Percentiles rank a stretch among this genome's conserved stretches.
These are phyloP conservation scores for Candida sanyaensis DNA, from an alignment of 1,139 yeast species.

Conservation along the genomic window DNA sequence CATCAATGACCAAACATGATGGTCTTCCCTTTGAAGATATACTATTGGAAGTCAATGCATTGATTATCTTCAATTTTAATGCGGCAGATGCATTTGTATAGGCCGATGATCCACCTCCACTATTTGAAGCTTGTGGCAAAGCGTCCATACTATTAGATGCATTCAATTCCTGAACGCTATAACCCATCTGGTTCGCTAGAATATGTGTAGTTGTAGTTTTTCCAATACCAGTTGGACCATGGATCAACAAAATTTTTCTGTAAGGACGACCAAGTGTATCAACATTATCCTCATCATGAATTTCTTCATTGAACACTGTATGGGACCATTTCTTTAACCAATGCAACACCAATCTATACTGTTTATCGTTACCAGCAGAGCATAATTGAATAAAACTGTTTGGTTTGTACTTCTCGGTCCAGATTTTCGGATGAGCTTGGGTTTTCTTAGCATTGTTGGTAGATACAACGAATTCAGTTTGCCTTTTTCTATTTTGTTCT, in stretches of 20 bases:
- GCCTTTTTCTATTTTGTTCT: slow-evolving; percentile 17
- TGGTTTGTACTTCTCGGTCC: slow-evolving; percentile 91
- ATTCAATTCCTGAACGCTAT: slow-evolving; percentile 78
- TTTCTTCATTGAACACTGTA: slow-evolving; percentile 56
- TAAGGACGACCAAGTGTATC: slow-evolving; percentile 74
- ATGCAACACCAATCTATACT: slow-evolving; percentile 66
- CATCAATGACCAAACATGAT: slow-evolving; percentile 82
- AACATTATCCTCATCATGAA: slow-evolving; percentile 17
- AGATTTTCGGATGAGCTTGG: slow-evolving; percentile 29
- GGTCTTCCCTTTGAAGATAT: slow-evolving; percentile 61
- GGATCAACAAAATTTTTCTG: slow-evolving; percentile 68
- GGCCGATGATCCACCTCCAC: slow-evolving; percentile 6
- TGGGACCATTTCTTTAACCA: slow-evolving; percentile 87
- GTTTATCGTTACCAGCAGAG: slow-evolving; percentile 79
- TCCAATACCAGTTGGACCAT: slow-evolving; percentile 97
- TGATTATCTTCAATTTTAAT: slow-evolving; percentile 54
- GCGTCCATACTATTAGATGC: slow-evolving; percentile 73
- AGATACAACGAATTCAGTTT: slow-evolving; percentile 3
- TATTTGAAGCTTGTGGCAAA: slow-evolving; percentile 25
- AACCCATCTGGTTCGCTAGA: slow-evolving; percentile 81
- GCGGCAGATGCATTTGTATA: slow-evolving; percentile 27
- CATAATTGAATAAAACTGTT: slow-evolving; percentile 57
- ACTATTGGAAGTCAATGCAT: slow-evolving; percentile 68
- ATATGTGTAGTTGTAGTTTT: slow-evolving; percentile 90
- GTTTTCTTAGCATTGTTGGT: neutral